Percentiles rank a stretch among this genome's conserved stretches.
phyloP scores from a whole-genome alignment of 1,139 yeast genomes.

The Saccharomyces hybrid region DNA sequence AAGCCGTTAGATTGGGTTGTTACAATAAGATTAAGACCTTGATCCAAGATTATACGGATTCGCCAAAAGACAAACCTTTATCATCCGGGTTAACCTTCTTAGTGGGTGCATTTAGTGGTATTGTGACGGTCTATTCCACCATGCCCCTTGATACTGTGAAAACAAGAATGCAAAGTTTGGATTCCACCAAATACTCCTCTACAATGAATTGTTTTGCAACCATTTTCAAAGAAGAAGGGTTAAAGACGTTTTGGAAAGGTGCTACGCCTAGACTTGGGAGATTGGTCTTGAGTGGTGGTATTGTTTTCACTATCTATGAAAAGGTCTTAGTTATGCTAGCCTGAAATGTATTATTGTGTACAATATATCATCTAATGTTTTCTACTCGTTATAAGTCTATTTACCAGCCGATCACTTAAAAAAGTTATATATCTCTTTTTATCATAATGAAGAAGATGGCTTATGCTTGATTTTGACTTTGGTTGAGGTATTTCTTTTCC shows the following conservation, averaged over 20 bases:
- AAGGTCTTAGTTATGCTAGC: conserved; percentile 62
- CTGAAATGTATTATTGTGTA: conserved; percentile 7
- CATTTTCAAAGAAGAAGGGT: conserved; percentile 84
- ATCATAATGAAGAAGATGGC: background rate
- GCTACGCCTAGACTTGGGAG: conserved; percentile 96
- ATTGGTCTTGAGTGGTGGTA: conserved; percentile 87
- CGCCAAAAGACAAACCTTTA: conserved; percentile 66
- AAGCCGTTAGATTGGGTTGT: conserved; percentile 88
- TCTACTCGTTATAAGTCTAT: conserved; percentile 1
- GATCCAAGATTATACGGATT: conserved; percentile 63
- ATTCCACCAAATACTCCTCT: conserved; percentile 64
- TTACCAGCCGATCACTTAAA: background rate
- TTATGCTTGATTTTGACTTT: conserved; percentile 20
- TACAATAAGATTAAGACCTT: conserved; percentile 81
- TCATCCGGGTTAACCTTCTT: conserved; percentile 74
- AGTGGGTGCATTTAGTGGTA: conserved; percentile 90
- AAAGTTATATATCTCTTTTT: background rate
- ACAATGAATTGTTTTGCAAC: conserved; percentile 76
- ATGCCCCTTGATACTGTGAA: conserved; percentile 98
- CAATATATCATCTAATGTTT: background rate
- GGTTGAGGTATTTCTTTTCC: conserved; percentile 40
- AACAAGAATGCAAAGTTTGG: conserved; percentile 94
- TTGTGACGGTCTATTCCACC: conserved; percentile 88
- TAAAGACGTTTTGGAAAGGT: conserved; percentile 92
- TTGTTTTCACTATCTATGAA: conserved; percentile 90